These are phyloP conservation scores for Penicillium sp. DNA, from an alignment of 2,329 filamentous ascomycete genomes.

Conservation along the genomic window DNA sequence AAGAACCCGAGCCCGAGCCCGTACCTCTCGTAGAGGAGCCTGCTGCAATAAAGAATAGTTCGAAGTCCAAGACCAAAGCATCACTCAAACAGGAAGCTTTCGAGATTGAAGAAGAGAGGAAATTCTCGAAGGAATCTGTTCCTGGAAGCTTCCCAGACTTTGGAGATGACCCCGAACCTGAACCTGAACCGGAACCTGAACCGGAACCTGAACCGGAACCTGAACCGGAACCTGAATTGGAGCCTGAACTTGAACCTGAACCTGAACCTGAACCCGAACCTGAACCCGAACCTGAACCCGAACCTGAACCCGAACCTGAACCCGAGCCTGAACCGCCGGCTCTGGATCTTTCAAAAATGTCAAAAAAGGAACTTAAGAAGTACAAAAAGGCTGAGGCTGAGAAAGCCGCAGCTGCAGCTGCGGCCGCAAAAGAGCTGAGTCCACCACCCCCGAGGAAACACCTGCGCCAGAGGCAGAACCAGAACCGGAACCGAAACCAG, in stretches of 20 bases:
- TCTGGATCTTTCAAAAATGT: conserved; percentile 26
- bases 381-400: conserved; percentile 29
- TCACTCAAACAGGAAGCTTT: conserved; percentile 5
- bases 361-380: conserved; percentile 31
- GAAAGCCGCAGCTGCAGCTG: conserved; percentile 26
- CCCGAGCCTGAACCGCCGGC: conserved; percentile 17
- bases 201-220: conserved; percentile 39
- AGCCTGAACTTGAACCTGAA: conserved; percentile 23
- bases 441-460: conserved; percentile 40
- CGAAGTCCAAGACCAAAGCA: conserved; percentile 22
- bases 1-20: conserved; percentile 25
- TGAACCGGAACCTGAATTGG: conserved; percentile 22
- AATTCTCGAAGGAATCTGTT: conserved; percentile 44
- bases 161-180: conserved; percentile 30
- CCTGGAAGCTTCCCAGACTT: conserved; percentile 58
- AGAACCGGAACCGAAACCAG: conserved; percentile 21
- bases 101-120: conserved; percentile 33
- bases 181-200: conserved; percentile 18
- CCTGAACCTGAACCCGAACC: conserved; percentile 31
- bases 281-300: conserved; percentile 37
- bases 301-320: conserved; percentile 20
- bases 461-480: conserved; percentile 30
- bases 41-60: conserved; percentile 42
- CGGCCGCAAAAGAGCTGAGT: conserved; percentile 19
- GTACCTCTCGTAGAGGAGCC: conserved; percentile 33